Base-by-base conservation (phyloP, 108 stramenopile species). In the Skeletonema marinoi region DNA sequence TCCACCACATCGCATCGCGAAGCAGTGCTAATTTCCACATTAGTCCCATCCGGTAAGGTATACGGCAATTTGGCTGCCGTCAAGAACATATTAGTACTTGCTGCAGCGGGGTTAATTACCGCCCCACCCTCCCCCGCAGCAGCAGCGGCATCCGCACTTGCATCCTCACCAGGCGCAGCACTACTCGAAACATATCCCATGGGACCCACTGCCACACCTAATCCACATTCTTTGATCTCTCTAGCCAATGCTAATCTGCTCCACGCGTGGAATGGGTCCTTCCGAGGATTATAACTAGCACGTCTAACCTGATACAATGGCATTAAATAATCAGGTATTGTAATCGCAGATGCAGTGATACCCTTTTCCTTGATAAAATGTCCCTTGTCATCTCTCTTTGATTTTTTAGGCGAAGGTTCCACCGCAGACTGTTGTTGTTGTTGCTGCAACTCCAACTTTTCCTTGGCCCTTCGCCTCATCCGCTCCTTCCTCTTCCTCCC, bases 221-320 rank as follows among this genome's bases (percentile, higher is more conserved):
- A 73, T 17, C 94, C 94, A 21, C 67, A 72, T 75, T 90, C 92
- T 30, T 88, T 88, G 60, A 89, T 85, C 60, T 90, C 84, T 66
- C 86, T 68, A 16, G 86, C 92, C 78, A 96, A 72, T 14, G 85
- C 66, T 60, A 93, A 44, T 19, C 92, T 66, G 21, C 90, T 79
- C 62, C 86, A 70, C 17, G 80, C 73, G 70, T 90, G 92, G 78
- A 91, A 90, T 12, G 65, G 63, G n/a, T 74, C 75, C 11, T 32
- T 17, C 25, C 82, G 50, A 41, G 83, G 19, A 62, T 64, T 65
- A 36, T 78, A 71, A 4, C 3, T 33, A 56, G 9, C 74, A 33
- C 77, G 48, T n/a, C 81, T 77, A 0, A 92, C 89, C 68, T 92
- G 93, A 81, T 92, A 94, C 32, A 89, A 56, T 5, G 93, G 91